Conservation (phyloP, 441 rosid genomes). For the Omphalea diandra region DNA sequence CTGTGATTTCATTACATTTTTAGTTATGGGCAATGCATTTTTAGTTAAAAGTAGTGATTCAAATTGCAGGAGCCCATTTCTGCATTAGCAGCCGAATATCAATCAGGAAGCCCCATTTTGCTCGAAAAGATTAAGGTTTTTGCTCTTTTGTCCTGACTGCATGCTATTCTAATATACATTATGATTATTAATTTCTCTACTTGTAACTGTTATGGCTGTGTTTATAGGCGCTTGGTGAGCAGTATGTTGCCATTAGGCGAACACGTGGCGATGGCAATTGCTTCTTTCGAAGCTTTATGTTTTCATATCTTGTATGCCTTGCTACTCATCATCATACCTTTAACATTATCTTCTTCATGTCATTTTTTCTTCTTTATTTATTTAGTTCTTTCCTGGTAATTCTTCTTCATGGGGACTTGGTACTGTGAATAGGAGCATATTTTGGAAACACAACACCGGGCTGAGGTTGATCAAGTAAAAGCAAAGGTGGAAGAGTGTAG, state of each 20-base stretch:
- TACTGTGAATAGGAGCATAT: slow-evolving; percentile 59
- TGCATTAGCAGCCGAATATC: slow-evolving; percentile 62
- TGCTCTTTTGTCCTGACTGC: background rate
- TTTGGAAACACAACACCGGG: slow-evolving; percentile 65
- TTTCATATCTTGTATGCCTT: slow-evolving; percentile 73
- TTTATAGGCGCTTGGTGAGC: slow-evolving; percentile 53
- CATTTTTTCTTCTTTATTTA: too few species aligned
- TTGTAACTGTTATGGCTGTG: slow-evolving; percentile 1
- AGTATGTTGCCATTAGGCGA: slow-evolving; percentile 70
- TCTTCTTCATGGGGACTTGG: slow-evolving; percentile 21
- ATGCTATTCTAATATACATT: too few species aligned
- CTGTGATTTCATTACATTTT: too few species aligned
- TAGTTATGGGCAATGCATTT: too few species aligned
- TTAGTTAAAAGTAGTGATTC: too few species aligned
- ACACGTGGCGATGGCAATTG: slow-evolving; percentile 96
- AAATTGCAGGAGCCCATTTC: slow-evolving; percentile 71
- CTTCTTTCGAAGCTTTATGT: slow-evolving; percentile 90
- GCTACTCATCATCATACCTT: background rate
- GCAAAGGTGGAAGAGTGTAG: slow-evolving; percentile 73
- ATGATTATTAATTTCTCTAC: too few species aligned
- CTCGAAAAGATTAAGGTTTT: slow-evolving; percentile 80
- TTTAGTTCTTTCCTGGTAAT: slow-evolving; percentile 3
- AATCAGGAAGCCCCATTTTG: slow-evolving; percentile 80
- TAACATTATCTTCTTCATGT: too few species aligned
- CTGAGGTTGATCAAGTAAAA: slow-evolving; percentile 77